These are phyloP conservation scores for Mycena leptocephala DNA, from an alignment of 768 basidiomycete genomes.

Conservation along the genomic window DNA sequence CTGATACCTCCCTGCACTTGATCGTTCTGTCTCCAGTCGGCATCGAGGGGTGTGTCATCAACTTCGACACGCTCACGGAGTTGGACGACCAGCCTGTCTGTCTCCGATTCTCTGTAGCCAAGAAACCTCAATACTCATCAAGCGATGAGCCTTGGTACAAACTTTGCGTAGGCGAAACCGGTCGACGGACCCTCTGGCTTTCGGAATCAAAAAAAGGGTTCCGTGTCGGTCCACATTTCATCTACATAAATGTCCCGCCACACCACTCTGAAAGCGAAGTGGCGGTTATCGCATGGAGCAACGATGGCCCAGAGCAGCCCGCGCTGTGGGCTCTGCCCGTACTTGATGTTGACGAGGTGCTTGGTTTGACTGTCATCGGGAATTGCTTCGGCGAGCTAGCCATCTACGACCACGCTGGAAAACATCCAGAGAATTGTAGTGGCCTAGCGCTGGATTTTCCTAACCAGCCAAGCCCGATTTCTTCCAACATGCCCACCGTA, in stretches of 20 bases:
- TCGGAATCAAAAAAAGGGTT: neutral
- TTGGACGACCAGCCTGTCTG: neutral
- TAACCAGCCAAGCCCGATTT: neutral
- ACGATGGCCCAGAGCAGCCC: neutral
- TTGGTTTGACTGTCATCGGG: slow-evolving; percentile 28
- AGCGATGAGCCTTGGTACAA: slow-evolving; percentile 6
- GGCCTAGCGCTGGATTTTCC: neutral
- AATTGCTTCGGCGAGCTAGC: slow-evolving; percentile 35
- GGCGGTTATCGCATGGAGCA: neutral
- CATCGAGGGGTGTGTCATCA: slow-evolving; percentile 9
- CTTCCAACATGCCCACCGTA: neutral
- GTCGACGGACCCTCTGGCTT: slow-evolving; percentile 5
- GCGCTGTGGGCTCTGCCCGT: slow-evolving; percentile 26
- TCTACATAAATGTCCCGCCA: neutral
- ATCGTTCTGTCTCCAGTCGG: neutral
- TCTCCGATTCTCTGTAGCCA: neutral
- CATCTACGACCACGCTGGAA: slow-evolving; percentile 19
- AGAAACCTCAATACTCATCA: neutral
- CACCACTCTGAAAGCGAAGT: neutral
- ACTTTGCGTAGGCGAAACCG: neutral
- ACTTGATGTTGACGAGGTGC: slow-evolving; percentile 26
- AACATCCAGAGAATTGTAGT: neutral
- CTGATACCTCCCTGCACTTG: neutral
- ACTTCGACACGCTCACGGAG: neutral
- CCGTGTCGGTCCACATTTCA: neutral